Evolutionary conservation across 768 basidiomycete genomes (phyloP).

Genomic region (Trametes cinnabarina): DNA sequence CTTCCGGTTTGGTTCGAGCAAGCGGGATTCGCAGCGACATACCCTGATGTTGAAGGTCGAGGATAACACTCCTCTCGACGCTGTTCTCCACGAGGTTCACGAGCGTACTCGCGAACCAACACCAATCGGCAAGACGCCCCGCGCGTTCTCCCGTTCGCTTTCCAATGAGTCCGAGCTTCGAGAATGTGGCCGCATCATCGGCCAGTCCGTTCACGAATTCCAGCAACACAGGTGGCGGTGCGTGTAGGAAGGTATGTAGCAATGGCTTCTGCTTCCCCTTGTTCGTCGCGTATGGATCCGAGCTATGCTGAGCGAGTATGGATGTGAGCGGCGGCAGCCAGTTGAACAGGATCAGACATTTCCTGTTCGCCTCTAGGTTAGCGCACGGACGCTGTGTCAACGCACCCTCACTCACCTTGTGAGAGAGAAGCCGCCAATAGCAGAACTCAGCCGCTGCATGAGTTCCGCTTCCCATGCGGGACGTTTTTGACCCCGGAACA

Average conservation of each 20-base stretch:
- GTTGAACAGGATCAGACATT: conserved; percentile 78
- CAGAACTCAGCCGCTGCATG: conserved; percentile 56
- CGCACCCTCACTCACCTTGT: conserved; percentile 49
- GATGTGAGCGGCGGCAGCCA: conserved; percentile 76
- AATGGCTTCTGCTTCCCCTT: conserved; percentile 47
- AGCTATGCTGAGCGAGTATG: conserved; percentile 67
- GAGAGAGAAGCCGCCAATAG: conserved; percentile 68
- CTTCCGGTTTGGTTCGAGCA: no score
- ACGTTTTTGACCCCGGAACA: conserved; percentile 47
- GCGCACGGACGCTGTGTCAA: not conserved
- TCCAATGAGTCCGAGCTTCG: conserved; percentile 66
- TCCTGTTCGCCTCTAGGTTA: conserved; percentile 41
- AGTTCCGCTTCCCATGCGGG: conserved; percentile 57
- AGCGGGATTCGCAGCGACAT: no score
- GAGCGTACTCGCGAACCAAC: conserved; percentile 78
- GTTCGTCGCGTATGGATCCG: conserved; percentile 55
- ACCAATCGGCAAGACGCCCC: conserved; percentile 78
- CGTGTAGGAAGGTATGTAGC: conserved; percentile 71
- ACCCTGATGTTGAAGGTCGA: conserved; percentile 64
- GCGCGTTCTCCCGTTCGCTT: conserved; percentile 65
- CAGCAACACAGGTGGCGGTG: conserved; percentile 78
- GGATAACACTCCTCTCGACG: conserved; percentile 72
- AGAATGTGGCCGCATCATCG: conserved; percentile 79
- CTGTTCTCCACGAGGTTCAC: conserved; percentile 82
- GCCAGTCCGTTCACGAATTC: conserved; percentile 73